These are phyloP conservation scores for Spirogloea muscicola DNA, from an alignment of 139 green algal genomes.

Conservation along the genomic window DNA sequence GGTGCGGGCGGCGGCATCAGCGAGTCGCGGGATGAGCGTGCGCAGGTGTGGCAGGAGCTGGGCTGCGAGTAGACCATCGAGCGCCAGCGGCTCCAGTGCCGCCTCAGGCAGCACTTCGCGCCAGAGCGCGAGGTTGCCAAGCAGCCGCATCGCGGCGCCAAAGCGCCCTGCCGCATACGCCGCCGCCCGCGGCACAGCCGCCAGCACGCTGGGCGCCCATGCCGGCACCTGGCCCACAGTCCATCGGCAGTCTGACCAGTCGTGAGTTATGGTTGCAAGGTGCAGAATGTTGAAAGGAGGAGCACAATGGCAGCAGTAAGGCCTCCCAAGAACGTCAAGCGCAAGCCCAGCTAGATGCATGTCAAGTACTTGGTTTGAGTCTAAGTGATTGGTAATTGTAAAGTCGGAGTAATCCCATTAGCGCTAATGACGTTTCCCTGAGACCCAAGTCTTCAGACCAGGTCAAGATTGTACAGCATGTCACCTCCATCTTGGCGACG, in stretches of 20 bases:
- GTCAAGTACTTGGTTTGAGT: no score
- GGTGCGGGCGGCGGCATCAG: slow-evolving; percentile 16
- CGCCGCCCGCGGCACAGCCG: slow-evolving; percentile 12
- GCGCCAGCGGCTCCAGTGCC: slow-evolving; percentile 21
- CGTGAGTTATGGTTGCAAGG: no score
- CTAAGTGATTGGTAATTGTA: no score
- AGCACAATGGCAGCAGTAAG: no score
- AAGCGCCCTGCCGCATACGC: slow-evolving; percentile 15
- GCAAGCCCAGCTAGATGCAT: no score
- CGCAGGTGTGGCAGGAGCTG: slow-evolving; percentile 38
- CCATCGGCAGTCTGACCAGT: no score
- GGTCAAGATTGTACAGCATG: no score
- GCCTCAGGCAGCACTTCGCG: slow-evolving; percentile 19
- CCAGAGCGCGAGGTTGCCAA: slow-evolving; percentile 13
- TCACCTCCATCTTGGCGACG: slow-evolving; percentile 13
- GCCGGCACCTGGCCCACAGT: slow-evolving; percentile 20
- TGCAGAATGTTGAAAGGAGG: no score
- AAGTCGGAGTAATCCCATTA: no score
- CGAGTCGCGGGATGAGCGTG: not conserved
- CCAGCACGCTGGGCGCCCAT: slow-evolving; percentile 20
- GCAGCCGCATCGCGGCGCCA: slow-evolving; percentile 9
- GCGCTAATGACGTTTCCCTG: no score
- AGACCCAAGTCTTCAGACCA: no score
- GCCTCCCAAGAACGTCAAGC: no score
- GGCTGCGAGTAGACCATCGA: slow-evolving; percentile 18